These are phyloP conservation scores for Aphanomyces invadans DNA, from an alignment of 352 stramenopile species.

Conservation along the genomic window DNA sequence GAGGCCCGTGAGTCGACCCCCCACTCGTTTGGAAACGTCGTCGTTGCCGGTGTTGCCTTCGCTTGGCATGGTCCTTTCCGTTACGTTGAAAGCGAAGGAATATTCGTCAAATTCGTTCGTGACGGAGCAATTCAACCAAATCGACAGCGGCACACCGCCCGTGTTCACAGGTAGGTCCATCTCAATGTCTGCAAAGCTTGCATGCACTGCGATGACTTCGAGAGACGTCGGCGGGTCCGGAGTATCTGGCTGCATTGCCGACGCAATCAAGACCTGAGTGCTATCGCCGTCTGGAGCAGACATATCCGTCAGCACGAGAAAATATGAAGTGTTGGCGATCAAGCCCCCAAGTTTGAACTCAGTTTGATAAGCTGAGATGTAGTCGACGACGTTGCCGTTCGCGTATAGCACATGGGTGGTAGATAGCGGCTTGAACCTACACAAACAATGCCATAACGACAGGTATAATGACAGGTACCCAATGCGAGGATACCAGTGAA, in stretches of 20 bases:
- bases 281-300: background rate
- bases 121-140: background rate
- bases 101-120: background rate
- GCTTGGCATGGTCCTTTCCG: too few relatives aligned
- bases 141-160: background rate
- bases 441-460: too few relatives aligned
- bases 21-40: background rate
- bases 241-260: background rate
- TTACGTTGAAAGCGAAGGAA: background rate
- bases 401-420: background rate
- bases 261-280: background rate
- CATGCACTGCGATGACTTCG: background rate
- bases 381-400: background rate
- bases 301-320: background rate
- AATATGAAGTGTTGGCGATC: background rate
- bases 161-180: background rate
- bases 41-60: too few relatives aligned
- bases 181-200: background rate
- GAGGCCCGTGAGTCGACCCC: background rate
- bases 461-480: too few relatives aligned
- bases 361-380: background rate
- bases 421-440: background rate
- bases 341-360: conserved; percentile 12
- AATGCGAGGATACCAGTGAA: conserved; percentile 8
- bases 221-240: background rate